Evolutionary conservation across 345 rosid species (phyloP), one percentile per base, ranked within the genome.

Genomic region (Gossypium sturtianum): DNA sequence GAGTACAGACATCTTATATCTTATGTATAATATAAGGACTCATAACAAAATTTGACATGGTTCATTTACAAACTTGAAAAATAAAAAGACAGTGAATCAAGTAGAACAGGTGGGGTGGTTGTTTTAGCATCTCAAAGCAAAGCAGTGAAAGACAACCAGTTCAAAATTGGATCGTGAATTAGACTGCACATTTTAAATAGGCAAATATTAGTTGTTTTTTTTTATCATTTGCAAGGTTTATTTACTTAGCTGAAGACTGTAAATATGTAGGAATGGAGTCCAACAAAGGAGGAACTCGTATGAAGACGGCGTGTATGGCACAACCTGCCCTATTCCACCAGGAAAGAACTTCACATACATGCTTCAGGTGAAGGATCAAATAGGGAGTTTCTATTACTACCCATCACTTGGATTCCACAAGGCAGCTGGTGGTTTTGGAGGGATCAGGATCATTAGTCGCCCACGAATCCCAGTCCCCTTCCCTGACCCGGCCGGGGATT

Each of bases 341-440:
- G 90, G 95, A 2, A 84, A 73, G 81, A 90, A 90, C 80, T 90
- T 81, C 76, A 90, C 95, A 2, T 90, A 88, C 87, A 88, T 84
- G 48, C 87, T 90, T 67, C 95, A 90, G 72, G 89, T 86, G 8
- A 90, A 90, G 83, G 95, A 90, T 63, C 95, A 90, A 74, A 90
- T 90, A 1, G 95, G 95, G 17, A 90, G 90, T 78, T 90, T 84
- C 83, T 90, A 84, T 79, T 90, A 90, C 80, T 90, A 83, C 86
- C 95, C 95, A 0, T 88, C 92, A 43, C 90, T 90, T 8, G 91
- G 72, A 12, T 88, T 90, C 87, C 95, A 90, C 85, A 90, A 90
- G 65, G 92, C 95, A 9, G 95, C 92, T 0, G 95, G 95, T 11
- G 95, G 83, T 23, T 90, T 88, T 22, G 95, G 95, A 2, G 92